Percentiles rank a stretch among this genome's conserved stretches.
phyloP scores from a whole-genome alignment of 305 asterid genomes.

The Salvia sclarea region DNA sequence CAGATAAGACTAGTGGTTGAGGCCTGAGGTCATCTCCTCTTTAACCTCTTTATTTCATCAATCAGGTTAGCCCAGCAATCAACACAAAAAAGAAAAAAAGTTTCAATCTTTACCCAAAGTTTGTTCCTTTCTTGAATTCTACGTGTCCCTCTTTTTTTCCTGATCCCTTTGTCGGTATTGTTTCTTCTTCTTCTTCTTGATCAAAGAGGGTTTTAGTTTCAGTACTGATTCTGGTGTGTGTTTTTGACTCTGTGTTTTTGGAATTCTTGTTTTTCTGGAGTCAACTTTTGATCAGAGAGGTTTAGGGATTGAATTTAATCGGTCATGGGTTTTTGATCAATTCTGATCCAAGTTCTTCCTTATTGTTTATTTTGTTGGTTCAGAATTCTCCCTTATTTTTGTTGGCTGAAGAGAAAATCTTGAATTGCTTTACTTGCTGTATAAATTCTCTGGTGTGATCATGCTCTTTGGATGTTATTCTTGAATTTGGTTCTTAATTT shows the following conservation, averaged over 20 bases:
- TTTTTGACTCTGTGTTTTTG: conserved; percentile 27
- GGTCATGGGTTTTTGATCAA: conserved; percentile 38
- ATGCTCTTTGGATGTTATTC: not conserved
- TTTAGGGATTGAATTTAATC: conserved; percentile 10
- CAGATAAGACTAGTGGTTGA: conserved; percentile 54
- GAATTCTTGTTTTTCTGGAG: conserved; percentile 32
- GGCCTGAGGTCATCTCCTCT: conserved; percentile 25
- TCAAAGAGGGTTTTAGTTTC: conserved; percentile 38
- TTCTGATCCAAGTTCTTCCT: conserved; percentile 23
- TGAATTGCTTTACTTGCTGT: conserved; percentile 29
- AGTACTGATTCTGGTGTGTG: conserved; percentile 22
- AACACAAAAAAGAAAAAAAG: not conserved
- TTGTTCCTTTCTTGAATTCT: conserved; percentile 12
- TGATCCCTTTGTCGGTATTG: conserved; percentile 26
- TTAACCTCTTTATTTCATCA: conserved; percentile 35
- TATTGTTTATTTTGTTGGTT: conserved; percentile 33
- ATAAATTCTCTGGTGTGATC: not conserved
- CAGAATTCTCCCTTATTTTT: conserved; percentile 52
- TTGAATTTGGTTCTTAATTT: not conserved
- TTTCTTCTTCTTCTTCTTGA: not conserved
- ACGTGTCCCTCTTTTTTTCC: conserved; percentile 2
- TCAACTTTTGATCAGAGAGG: conserved; percentile 26
- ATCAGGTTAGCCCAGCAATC: conserved; percentile 38
- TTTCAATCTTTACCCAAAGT: conserved; percentile 11
- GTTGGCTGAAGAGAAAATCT: conserved; percentile 44